These are phyloP conservation scores for Erythrobasidium yunnanense DNA, from an alignment of 768 basidiomycete genomes.

Conservation along the genomic window DNA sequence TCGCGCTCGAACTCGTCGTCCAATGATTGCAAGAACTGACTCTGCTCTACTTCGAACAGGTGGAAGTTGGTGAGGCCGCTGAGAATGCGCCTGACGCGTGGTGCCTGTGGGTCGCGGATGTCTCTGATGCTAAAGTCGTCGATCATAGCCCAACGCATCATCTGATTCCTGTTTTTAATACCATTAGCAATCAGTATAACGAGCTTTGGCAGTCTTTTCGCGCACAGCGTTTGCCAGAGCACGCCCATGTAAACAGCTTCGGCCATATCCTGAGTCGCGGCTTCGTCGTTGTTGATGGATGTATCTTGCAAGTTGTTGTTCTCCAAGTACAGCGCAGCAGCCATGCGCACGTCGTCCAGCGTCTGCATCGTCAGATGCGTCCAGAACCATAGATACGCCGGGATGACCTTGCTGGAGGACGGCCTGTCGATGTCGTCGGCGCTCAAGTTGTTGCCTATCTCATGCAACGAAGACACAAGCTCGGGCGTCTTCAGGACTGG, in stretches of 20 bases:
- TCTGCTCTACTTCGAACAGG: constrained; percentile 35
- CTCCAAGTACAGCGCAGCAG: constrained; percentile 33
- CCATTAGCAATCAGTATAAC: too few species aligned
- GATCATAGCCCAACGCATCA: constrained; percentile 30
- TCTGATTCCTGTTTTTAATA: constrained; percentile 30
- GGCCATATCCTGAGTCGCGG: constrained; percentile 31
- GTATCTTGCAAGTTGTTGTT: constrained; percentile 34
- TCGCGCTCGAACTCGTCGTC: constrained; percentile 30
- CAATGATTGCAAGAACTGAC: constrained; percentile 23
- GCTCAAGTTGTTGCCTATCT: constrained; percentile 2
- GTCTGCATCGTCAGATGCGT: constrained; percentile 20
- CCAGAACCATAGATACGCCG: constrained; percentile 36
- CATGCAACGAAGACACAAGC: constrained; percentile 6
- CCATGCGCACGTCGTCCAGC: constrained; percentile 32
- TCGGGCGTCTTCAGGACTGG: constrained; percentile 26
- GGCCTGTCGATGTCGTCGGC: constrained; percentile 33
- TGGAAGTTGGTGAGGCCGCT: constrained; percentile 37
- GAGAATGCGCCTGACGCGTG: constrained; percentile 29
- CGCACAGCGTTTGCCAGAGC: constrained; percentile 31
- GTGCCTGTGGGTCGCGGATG: constrained; percentile 31
- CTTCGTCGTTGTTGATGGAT: not conserved
- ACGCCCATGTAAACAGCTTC: constrained; percentile 35
- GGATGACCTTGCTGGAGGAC: constrained; percentile 25
- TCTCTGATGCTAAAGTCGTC: constrained; percentile 35
- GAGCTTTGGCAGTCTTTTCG: not conserved